phyloP scores from a whole-genome alignment of 805 yeast genomes.

The Komagataella kurtzmanii region DNA sequence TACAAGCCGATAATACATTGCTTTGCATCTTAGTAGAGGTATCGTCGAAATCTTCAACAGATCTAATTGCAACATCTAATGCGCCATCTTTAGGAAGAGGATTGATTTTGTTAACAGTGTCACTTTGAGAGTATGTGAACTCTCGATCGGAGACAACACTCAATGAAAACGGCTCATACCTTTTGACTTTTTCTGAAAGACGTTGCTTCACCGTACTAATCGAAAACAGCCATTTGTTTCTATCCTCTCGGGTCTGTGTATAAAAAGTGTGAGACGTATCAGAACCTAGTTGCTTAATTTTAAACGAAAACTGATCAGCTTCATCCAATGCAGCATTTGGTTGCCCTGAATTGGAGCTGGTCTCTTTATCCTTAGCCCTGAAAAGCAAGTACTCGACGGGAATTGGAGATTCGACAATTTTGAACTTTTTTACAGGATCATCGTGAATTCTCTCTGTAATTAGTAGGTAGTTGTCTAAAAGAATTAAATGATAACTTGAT shows the following conservation, averaged over 20 bases:
- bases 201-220: neutral
- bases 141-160: neutral
- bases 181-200: neutral
- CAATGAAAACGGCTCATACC: neutral
- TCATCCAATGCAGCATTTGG: neutral
- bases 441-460: constrained; percentile 40
- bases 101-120: neutral
- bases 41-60: constrained; percentile 5
- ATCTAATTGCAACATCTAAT: neutral
- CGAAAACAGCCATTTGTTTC: constrained; percentile 1
- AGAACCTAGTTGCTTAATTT: constrained; percentile 45
- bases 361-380: constrained; percentile 24
- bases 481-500: constrained; percentile 32
- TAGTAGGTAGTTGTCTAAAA: constrained; percentile 60
- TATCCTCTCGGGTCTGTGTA: constrained; percentile 14
- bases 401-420: constrained; percentile 43
- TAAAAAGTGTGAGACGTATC: constrained; percentile 38
- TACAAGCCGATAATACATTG: constrained; percentile 26
- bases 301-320: constrained; percentile 21
- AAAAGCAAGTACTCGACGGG: constrained; percentile 45
- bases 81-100: neutral
- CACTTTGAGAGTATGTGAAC: neutral
- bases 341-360: neutral
- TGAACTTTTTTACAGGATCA: constrained; percentile 16
- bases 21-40: constrained; percentile 11